Evolutionary conservation across 225 moss, liverwort and hornwort species (phyloP).

Genomic region (Climacium dendroides): DNA sequence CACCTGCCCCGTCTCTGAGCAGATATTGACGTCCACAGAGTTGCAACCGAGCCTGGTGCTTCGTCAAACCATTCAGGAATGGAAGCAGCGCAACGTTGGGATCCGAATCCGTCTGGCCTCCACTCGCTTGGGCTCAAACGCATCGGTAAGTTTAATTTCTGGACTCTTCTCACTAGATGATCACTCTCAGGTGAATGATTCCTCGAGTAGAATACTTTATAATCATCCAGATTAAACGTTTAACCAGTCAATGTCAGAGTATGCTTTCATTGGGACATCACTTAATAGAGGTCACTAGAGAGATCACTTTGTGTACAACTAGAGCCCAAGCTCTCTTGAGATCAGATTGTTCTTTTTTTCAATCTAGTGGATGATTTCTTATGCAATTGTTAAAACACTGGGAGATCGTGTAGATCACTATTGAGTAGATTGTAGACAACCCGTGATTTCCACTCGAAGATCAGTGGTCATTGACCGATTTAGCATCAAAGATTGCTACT

Average conservation of each 20-base stretch:
- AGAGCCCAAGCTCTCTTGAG: neutral
- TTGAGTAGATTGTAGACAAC: neutral
- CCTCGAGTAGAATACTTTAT: neutral
- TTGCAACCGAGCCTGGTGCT: slow-evolving; percentile 10
- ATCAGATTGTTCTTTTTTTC: neutral
- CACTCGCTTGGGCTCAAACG: neutral
- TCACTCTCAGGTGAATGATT: neutral
- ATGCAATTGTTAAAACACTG: neutral
- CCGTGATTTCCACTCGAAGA: neutral
- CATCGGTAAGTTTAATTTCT: neutral
- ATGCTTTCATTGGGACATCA: neutral
- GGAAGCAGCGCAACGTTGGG: slow-evolving; percentile 8
- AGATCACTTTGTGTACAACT: neutral
- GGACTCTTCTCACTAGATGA: neutral
- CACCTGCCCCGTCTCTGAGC: neutral
- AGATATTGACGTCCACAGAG: neutral
- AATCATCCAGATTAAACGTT: neutral
- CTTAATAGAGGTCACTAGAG: neutral
- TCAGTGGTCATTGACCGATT: neutral
- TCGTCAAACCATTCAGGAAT: slow-evolving; percentile 13
- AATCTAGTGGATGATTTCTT: neutral
- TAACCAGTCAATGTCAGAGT: neutral
- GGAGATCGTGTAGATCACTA: neutral
- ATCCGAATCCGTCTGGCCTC: slow-evolving; percentile 1
- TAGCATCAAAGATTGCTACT: neutral